A percentile compares a stretch with the other conserved stretches of the same genome.
Evolutionary conservation across 306 rosid genomes (phyloP).

Genomic region (Carpinus viminea): DNA sequence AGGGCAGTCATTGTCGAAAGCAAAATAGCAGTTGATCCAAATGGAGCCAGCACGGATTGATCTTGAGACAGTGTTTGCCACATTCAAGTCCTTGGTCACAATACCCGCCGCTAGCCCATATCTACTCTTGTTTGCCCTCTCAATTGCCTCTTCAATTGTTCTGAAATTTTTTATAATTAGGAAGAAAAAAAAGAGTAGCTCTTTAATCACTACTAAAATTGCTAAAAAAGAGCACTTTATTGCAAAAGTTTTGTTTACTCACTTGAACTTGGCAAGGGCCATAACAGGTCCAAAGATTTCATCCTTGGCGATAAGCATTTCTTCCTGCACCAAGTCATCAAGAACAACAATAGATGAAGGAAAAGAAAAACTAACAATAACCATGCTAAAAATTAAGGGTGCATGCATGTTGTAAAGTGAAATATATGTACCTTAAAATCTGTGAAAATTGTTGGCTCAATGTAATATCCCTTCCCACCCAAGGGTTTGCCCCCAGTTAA

Average conservation of each 20-base stretch:
- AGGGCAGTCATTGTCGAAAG: conserved; percentile 61
- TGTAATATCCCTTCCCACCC: conserved; percentile 73
- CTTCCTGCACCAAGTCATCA: conserved; percentile 48
- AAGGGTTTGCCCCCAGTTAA: conserved; percentile 71
- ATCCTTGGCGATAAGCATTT: conserved; percentile 62
- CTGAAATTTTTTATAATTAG: conserved; percentile 28
- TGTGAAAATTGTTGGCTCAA: conserved; percentile 81
- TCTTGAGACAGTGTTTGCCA: conserved; percentile 80
- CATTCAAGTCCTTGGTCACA: conserved; percentile 64
- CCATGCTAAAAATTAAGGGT: too few species aligned
- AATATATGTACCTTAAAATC: conserved; percentile 58
- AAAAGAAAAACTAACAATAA: background rate
- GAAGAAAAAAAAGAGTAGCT: background rate
- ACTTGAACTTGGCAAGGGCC: conserved; percentile 76
- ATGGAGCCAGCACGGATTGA: conserved; percentile 72
- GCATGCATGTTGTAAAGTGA: background rate
- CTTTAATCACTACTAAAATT: too few species aligned
- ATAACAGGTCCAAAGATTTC: conserved; percentile 91
- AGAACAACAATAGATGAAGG: background rate
- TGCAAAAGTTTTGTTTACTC: conserved; percentile 24
- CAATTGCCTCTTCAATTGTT: conserved; percentile 74
- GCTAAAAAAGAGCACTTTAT: too few species aligned
- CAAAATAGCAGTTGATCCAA: conserved; percentile 89
- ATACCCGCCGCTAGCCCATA: conserved; percentile 90
- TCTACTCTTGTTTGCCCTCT: conserved; percentile 64